Conservation (phyloP, 1,284 basidiomycete genomes). For the Fomes fomentarius region DNA sequence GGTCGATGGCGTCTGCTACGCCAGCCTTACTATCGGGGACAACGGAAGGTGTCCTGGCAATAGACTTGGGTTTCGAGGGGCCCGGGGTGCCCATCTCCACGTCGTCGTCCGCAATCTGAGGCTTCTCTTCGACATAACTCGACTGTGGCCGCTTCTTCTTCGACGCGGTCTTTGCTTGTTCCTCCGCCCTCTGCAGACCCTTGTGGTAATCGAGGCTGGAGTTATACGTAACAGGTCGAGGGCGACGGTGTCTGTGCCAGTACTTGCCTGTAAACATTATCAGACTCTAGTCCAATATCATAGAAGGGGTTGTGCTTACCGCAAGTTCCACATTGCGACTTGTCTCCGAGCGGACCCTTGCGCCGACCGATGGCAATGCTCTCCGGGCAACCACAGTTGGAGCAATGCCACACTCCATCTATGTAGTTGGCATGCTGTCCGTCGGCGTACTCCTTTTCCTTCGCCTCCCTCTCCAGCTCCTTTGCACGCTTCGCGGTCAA, state of each 20-base stretch:
- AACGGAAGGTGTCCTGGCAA: conserved; percentile 16
- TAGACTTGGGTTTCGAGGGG: conserved; percentile 47
- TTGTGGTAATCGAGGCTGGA: conserved; percentile 71
- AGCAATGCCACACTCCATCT: conserved; percentile 90
- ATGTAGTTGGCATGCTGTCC: conserved; percentile 83
- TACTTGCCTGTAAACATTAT: conserved; percentile 64
- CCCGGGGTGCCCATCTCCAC: conserved; percentile 60
- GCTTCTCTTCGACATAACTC: conserved; percentile 36
- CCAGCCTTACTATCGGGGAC: conserved; percentile 24
- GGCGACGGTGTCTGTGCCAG: conserved; percentile 82
- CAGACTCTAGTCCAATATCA: conserved; percentile 5
- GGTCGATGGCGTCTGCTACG: conserved; percentile 45
- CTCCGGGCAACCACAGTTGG: conserved; percentile 89
- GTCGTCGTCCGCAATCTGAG: conserved; percentile 52
- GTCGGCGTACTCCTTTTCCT: conserved; percentile 79
- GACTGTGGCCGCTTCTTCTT: conserved; percentile 53
- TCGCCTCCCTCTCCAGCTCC: conserved; percentile 78
- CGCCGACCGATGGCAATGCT: conserved; percentile 80
- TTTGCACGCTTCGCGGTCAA: conserved; percentile 64
- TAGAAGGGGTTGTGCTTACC: conserved; percentile 57
- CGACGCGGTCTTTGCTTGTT: conserved; percentile 47
- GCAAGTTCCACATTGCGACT: conserved; percentile 90
- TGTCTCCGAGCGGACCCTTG: conserved; percentile 89
- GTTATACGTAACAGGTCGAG: conserved; percentile 79
- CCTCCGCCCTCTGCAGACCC: conserved; percentile 57